These are phyloP conservation scores for Balamuthia mandrillaris DNA, from an alignment of 208 protist species.

Conservation along the genomic window DNA sequence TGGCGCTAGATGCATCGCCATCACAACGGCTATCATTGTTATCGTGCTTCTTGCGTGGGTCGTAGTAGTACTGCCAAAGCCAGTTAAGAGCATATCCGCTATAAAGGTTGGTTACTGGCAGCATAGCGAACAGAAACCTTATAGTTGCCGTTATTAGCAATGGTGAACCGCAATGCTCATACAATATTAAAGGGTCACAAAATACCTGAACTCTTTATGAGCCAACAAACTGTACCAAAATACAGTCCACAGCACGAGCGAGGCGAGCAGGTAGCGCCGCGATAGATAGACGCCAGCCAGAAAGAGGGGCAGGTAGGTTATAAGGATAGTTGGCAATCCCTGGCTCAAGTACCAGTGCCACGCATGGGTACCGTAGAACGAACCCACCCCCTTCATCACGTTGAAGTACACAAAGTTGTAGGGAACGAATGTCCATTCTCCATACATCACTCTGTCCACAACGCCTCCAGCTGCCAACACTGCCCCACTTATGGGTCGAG, in stretches of 20 bases:
- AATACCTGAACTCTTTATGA: constrained; percentile 88
- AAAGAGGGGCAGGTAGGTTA: constrained; percentile 65
- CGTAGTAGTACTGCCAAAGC: neutral
- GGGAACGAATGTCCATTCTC: constrained; percentile 42
- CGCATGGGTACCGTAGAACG: constrained; percentile 83
- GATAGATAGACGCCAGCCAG: neutral
- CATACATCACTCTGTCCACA: constrained; percentile 56
- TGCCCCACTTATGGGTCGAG: neutral
- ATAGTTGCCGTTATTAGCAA: neutral
- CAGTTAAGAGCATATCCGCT: constrained; percentile 27
- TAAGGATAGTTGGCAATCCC: constrained; percentile 71
- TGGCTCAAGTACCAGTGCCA: constrained; percentile 80
- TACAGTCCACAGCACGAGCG: constrained; percentile 57
- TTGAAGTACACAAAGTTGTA: constrained; percentile 82
- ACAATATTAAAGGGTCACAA: constrained; percentile 77
- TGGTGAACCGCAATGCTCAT: constrained; percentile 56
- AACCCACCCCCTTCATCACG: constrained; percentile 74
- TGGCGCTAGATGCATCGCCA: neutral
- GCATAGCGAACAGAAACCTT: constrained; percentile 58
- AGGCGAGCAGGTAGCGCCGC: neutral
- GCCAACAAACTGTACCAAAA: constrained; percentile 74
- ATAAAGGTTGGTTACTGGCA: constrained; percentile 49
- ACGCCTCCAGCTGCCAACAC: neutral
- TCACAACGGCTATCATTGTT: neutral
- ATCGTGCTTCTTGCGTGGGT: neutral